Conservation (phyloP, 2,329 filamentous ascomycete species). For the Pseudogymnoascus sp. region DNA sequence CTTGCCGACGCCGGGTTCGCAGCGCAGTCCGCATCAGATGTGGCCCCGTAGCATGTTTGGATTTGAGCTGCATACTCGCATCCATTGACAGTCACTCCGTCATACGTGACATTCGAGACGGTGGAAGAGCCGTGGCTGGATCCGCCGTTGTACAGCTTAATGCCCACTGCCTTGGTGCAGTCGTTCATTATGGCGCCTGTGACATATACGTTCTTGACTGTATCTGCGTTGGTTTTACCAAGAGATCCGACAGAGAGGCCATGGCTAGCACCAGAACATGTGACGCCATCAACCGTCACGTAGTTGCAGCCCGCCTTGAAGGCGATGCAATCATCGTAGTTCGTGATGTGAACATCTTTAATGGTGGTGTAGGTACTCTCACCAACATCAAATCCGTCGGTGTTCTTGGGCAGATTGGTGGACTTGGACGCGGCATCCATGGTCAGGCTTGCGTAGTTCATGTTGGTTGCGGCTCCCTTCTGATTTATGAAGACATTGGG, state of each 20-base stretch:
- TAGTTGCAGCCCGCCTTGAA: conserved; percentile 30
- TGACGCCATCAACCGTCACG: conserved; percentile 34
- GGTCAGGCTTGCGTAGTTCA: conserved; percentile 32
- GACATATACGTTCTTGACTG: conserved; percentile 37
- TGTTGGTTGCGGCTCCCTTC: conserved; percentile 30
- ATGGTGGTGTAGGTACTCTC: conserved; percentile 32
- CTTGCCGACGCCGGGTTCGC: conserved; percentile 29
- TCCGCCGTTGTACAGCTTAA: conserved; percentile 39
- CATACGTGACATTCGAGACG: conserved; percentile 37
- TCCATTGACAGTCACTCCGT: conserved; percentile 30
- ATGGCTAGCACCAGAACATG: conserved; percentile 38
- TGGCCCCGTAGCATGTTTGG: conserved; percentile 37
- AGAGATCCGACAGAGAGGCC: conserved; percentile 42
- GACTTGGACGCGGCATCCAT: conserved; percentile 35
- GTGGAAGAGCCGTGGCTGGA: conserved; percentile 30
- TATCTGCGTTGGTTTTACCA: conserved; percentile 34
- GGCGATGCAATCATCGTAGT: conserved; percentile 39
- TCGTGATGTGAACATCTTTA: conserved; percentile 31
- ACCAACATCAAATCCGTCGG: conserved; percentile 37
- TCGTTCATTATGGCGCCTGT: conserved; percentile 34
- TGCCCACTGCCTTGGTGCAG: conserved; percentile 39
- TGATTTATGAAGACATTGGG: conserved; percentile 39
- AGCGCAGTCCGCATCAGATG: conserved; percentile 29
- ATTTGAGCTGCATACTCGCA: conserved; percentile 40
- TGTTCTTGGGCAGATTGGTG: conserved; percentile 26